Evolutionary conservation across 2,329 filamentous ascomycete species (phyloP), one percentile per base, ranked within the genome.

Genomic region (Colletotrichum navitas): DNA sequence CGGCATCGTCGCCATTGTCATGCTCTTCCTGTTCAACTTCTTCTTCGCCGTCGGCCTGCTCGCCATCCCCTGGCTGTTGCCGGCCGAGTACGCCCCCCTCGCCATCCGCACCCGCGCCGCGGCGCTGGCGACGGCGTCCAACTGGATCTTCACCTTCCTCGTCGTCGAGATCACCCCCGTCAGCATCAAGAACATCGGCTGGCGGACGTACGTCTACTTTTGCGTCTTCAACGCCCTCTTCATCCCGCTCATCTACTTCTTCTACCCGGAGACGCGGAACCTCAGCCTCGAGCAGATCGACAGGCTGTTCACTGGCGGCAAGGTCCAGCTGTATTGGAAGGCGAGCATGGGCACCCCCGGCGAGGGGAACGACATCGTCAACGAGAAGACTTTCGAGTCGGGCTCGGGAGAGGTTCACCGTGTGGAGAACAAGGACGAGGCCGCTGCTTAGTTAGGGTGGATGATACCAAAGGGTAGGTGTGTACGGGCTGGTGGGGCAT

Each of bases 271-370:
- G 74, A 87, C 85, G 0, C 83, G 83, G 39, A 80, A 82, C 0
- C 77, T 86, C 10, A 82, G 82, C 29, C 80, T 88, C 0, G 86
- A 88, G 76, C 84, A 87, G 75, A 83, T 88, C 60, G 84, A 86
- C 58, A 77, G 76, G 61, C 74, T 82, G 1, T 82, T 82, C 64
- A 81, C 79, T 3, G 78, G 79, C 1, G 73, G 74, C 11, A 80
- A 79, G 74, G 62, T 80, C 5, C 71, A 78, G 71, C 72, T 80
- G 39, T 75, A 79, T 47, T 80, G 79, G 79, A 75, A 79, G 32
- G 71, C 74, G 52, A 78, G 76, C 51, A 80, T 80, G 79, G 79
- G 79, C 32, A 73, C 75, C 2, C 75, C 77, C 10, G 78, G 78
- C 43, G 79, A 80, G 24, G 45, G 32, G 18, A 54, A 55, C 10